phyloP scores from a whole-genome alignment of 352 stramenopile genomes.

The Peronospora belbahrii region DNA sequence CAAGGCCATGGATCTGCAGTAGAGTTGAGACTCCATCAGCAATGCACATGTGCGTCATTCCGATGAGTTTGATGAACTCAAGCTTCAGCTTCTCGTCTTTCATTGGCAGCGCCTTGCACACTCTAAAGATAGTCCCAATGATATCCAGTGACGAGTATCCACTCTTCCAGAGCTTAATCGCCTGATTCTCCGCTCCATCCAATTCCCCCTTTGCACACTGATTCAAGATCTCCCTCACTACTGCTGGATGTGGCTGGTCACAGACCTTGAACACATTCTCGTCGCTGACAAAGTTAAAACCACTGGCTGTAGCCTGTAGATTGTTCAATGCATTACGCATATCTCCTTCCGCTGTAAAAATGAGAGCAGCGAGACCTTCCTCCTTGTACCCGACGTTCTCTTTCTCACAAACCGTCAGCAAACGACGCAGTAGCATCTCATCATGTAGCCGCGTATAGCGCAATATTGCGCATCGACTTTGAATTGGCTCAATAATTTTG shows the following conservation, averaged over 20 bases:
- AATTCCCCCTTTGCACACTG: conserved; percentile 82
- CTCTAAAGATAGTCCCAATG: conserved; percentile 96
- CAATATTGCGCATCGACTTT: conserved; percentile 97
- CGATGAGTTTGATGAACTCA: conserved; percentile 88
- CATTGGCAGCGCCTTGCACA: conserved; percentile 86
- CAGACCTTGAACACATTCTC: conserved; percentile 94
- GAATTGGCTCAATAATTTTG: conserved; percentile 99
- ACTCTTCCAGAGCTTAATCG: conserved; percentile 62
- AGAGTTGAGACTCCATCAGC: conserved; percentile 87
- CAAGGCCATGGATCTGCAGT: conserved; percentile 93
- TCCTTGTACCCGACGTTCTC: conserved; percentile 86
- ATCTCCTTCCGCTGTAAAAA: conserved; percentile 98
- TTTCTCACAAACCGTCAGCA: conserved; percentile 90
- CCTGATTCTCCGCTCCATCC: conserved; percentile 66
- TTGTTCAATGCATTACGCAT: conserved; percentile 99
- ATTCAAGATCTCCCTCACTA: conserved; percentile 56
- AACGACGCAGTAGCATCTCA: conserved; percentile 91
- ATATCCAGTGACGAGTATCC: conserved; percentile 97
- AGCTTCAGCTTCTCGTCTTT: conserved; percentile 75
- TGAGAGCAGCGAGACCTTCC: conserved; percentile 94
- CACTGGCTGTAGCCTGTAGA: conserved; percentile 93
- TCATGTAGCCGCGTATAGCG: conserved; percentile 94
- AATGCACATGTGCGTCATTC: conserved; percentile 92
- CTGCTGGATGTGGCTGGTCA: conserved; percentile 92
- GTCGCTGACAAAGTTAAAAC: conserved; percentile 94